Evolutionary conservation across 371 early-diverging fungal genomes (phyloP).

Genomic region (Choanephora cucurbitarum): DNA sequence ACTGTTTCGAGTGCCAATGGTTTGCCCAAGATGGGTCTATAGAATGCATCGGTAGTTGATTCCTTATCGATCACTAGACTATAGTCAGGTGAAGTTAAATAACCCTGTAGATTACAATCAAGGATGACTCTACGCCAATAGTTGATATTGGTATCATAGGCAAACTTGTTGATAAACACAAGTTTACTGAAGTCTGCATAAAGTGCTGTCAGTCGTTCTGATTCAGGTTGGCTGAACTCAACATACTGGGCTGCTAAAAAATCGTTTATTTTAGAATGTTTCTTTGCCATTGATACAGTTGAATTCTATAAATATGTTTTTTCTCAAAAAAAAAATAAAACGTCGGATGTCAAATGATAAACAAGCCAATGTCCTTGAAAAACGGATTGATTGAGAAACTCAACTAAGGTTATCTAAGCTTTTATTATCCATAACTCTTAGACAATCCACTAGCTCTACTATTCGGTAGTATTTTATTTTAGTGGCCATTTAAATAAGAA

Average conservation of each 20-base stretch:
- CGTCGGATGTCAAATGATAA: too few relatives aligned
- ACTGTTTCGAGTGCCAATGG: conserved; percentile 25
- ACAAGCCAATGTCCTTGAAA: too few relatives aligned
- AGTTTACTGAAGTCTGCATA: conserved; percentile 37
- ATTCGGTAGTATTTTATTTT: conserved; percentile 13
- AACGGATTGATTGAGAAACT: too few relatives aligned
- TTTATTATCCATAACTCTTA: too few relatives aligned
- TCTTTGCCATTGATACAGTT: conserved; percentile 18
- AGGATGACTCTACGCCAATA: conserved; percentile 31
- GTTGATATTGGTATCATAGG: conserved; percentile 28
- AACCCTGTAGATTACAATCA: conserved; percentile 27
- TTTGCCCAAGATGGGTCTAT: conserved; percentile 22
- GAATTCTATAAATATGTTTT: conserved; percentile 5
- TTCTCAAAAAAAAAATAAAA: conserved; percentile 7
- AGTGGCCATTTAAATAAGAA: conserved; percentile 57
- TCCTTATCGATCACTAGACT: conserved; percentile 15
- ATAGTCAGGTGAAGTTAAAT: conserved; percentile 19
- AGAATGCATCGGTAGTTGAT: conserved; percentile 20
- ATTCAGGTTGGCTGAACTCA: conserved; percentile 24
- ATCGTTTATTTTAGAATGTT: conserved; percentile 18
- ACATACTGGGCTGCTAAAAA: conserved; percentile 19
- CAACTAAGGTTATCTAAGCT: too few relatives aligned
- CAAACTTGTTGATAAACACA: conserved; percentile 27
- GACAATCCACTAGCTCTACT: too few relatives aligned
- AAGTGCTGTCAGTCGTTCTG: conserved; percentile 25